These are phyloP conservation scores for Tirmania nivea DNA, from an alignment of 495 filamentous ascomycete species.

Conservation along the genomic window DNA sequence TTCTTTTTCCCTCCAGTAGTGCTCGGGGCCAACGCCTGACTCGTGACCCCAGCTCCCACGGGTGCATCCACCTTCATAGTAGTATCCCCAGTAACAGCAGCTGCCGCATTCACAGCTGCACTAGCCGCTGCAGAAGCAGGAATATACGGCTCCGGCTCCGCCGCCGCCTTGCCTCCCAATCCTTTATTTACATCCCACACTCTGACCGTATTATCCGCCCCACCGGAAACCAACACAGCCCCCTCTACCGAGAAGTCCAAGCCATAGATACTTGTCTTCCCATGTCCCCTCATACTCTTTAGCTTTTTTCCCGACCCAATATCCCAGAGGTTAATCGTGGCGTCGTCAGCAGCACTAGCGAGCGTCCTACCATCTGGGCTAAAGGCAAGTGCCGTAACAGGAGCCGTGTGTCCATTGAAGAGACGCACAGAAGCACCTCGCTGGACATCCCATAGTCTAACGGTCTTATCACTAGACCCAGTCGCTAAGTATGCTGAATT, in stretches of 20 bases:
- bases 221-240: conserved; percentile 65
- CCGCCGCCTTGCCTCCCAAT: conserved; percentile 38
- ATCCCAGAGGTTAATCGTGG: conserved; percentile 84
- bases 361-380: conserved; percentile 69
- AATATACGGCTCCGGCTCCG: conserved; percentile 20
- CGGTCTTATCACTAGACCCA: conserved; percentile 66
- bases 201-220: conserved; percentile 78
- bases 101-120: background rate
- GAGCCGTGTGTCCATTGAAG: conserved; percentile 76
- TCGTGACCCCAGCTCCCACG: conserved; percentile 7
- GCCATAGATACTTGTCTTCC: conserved; percentile 81
- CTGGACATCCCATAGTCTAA: conserved; percentile 90
- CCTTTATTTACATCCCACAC: conserved; percentile 57
- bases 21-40: background rate
- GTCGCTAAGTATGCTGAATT: conserved; percentile 87
- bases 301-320: conserved; percentile 57
- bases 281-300: conserved; percentile 86
- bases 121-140: conserved; percentile 7
- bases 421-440: conserved; percentile 69
- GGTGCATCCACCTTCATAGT: conserved; percentile 18
- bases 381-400: conserved; percentile 61
- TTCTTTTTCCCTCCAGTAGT: conserved; percentile 40
- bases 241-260: conserved; percentile 80
- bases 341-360: conserved; percentile 65
- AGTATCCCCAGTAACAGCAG: conserved; percentile 11